phyloP scores from a whole-genome alignment of 78 protist genomes.

The Salpingoeca rosetta region DNA sequence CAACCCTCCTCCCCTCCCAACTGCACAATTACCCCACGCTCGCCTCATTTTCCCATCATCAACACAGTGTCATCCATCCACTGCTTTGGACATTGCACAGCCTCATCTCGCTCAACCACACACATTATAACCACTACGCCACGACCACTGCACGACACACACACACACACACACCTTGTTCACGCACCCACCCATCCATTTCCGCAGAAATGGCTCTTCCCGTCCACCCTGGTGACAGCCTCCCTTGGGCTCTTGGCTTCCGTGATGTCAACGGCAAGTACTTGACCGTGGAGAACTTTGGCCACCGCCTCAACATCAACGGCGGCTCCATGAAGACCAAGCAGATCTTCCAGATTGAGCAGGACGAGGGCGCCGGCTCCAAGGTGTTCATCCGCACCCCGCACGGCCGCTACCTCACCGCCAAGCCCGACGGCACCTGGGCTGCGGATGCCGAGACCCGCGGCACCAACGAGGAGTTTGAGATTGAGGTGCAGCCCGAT shows the following conservation, averaged over 20 bases:
- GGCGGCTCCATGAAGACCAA: not conserved
- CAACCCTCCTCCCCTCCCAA: too few species aligned
- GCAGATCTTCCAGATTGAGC: conserved; percentile 15
- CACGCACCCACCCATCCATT: too few species aligned
- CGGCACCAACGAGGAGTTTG: conserved; percentile 2
- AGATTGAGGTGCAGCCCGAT: not conserved
- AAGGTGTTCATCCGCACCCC: not conserved
- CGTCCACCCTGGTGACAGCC: not conserved
- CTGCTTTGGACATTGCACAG: too few species aligned
- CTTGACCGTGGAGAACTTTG: conserved; percentile 5
- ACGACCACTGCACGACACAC: too few species aligned
- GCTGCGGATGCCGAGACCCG: not conserved
- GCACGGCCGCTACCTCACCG: not conserved
- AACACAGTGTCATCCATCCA: too few species aligned
- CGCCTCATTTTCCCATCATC: too few species aligned
- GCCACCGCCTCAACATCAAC: conserved; percentile 3
- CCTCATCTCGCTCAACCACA: too few species aligned
- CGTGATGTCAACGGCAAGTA: not conserved
- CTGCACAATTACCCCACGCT: too few species aligned
- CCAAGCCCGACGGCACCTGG: not conserved
- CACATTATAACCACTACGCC: too few species aligned
- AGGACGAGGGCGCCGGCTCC: not conserved
- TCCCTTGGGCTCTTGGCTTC: not conserved
- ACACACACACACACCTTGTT: too few species aligned
- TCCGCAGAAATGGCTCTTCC: not conserved